Conservation (phyloP, 2,329 filamentous ascomycete species). For the Venturia pyrina region DNA sequence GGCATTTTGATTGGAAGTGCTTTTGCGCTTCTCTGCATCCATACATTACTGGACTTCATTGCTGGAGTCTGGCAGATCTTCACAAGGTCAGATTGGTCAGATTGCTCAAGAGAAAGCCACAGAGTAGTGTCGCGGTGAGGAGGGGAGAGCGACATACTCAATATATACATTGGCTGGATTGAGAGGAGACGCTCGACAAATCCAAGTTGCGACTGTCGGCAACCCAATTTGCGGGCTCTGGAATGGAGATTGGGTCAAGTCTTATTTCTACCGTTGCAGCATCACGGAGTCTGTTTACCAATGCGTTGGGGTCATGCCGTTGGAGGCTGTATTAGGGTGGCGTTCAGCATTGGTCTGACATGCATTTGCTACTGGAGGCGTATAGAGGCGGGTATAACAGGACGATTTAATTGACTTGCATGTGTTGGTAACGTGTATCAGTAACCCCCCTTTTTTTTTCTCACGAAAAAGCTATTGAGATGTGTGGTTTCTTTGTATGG, state of each 20-base stretch:
- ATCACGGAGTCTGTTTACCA: neutral
- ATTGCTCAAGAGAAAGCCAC: neutral
- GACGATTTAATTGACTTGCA: too few species aligned
- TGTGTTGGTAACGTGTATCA: too few species aligned
- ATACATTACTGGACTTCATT: neutral
- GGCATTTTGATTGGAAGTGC: neutral
- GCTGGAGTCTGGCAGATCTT: neutral
- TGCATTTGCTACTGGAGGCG: too few species aligned
- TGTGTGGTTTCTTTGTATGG: too few species aligned
- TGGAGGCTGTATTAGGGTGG: neutral
- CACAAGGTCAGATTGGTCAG: neutral
- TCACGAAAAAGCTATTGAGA: too few species aligned
- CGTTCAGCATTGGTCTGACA: neutral
- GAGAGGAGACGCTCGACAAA: neutral
- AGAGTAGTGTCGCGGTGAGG: neutral
- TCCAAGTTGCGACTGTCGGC: neutral
- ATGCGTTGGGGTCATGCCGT: neutral
- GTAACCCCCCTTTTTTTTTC: too few species aligned
- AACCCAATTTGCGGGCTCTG: neutral
- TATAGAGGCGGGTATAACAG: too few species aligned
- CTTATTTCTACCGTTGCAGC: neutral
- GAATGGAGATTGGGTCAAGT: neutral
- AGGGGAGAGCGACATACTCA: neutral
- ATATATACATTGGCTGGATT: neutral
- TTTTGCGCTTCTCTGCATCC: neutral